A percentile compares a stretch with the other conserved stretches of the same genome.
These are phyloP conservation scores for Silene latifolia DNA, from an alignment of 148 eudicot genomes.

Conservation along the genomic window DNA sequence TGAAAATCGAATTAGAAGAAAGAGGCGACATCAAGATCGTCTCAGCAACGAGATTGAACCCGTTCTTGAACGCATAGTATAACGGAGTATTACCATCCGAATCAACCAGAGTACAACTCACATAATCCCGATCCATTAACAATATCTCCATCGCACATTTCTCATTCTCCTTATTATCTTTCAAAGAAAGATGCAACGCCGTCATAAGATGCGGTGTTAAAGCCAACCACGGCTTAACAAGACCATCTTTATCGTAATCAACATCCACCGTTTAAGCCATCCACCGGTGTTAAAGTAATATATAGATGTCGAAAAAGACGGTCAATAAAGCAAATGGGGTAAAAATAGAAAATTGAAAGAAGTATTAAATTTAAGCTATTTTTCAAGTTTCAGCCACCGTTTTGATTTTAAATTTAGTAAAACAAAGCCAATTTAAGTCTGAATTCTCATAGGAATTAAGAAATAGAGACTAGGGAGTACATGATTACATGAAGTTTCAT, in stretches of 20 bases:
- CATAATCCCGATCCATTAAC: conserved; percentile 1
- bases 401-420: too few relatives aligned
- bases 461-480: too few relatives aligned
- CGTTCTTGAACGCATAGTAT: not conserved
- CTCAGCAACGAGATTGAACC: not conserved
- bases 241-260: not conserved
- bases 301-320: too few relatives aligned
- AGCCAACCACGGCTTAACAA: not conserved
- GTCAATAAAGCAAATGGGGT: too few relatives aligned
- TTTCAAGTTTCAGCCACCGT: too few relatives aligned
- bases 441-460: too few relatives aligned
- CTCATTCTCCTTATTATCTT: not conserved
- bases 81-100: not conserved
- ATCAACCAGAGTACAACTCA: not conserved
- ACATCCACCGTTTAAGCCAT: too few relatives aligned
- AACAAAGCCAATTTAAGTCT: too few relatives aligned
- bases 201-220: not conserved
- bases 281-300: too few relatives aligned
- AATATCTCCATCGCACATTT: conserved; percentile 15
- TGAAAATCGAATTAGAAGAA: not conserved
- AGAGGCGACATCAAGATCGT: conserved; percentile 7
- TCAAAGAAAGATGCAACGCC: not conserved
- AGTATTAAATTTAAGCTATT: too few relatives aligned
- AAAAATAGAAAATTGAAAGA: too few relatives aligned
- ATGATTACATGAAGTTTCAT: too few relatives aligned